Evolutionary conservation across 2,329 filamentous ascomycete species (phyloP).

Genomic region (Scopulariopsis brevicaulis): DNA sequence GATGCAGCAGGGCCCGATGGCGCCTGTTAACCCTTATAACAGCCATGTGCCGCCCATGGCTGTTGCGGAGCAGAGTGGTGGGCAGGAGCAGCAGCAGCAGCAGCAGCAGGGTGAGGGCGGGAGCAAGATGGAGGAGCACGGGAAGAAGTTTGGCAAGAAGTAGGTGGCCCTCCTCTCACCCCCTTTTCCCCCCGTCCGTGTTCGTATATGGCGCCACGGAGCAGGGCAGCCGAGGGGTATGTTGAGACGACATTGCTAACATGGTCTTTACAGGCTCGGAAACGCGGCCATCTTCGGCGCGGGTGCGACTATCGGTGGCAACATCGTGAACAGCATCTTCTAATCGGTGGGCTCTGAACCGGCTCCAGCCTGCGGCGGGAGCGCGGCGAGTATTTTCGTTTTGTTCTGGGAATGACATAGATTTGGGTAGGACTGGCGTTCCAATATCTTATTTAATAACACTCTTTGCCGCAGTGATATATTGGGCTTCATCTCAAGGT

Average conservation of each 20-base stretch:
- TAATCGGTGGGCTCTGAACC: slow-evolving; percentile 24
- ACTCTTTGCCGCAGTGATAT: background rate
- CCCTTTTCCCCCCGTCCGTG: background rate
- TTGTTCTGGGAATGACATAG: background rate
- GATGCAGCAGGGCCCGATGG: slow-evolving; percentile 24
- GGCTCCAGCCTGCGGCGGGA: background rate
- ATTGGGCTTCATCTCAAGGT: too few relatives aligned
- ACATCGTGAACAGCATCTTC: slow-evolving; percentile 86
- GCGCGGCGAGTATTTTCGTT: background rate
- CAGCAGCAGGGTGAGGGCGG: slow-evolving; percentile 29
- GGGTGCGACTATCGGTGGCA: slow-evolving; percentile 79
- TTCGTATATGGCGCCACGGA: background rate
- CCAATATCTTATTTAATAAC: background rate
- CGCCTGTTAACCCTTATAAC: slow-evolving; percentile 46
- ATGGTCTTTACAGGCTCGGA: slow-evolving; percentile 29
- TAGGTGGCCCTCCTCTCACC: slow-evolving; percentile 2
- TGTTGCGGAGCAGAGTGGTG: slow-evolving; percentile 44
- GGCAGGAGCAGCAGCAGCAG: background rate
- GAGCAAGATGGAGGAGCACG: slow-evolving; percentile 58
- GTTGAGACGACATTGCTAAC: slow-evolving; percentile 5
- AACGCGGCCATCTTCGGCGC: slow-evolving; percentile 81
- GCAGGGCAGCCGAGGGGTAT: background rate
- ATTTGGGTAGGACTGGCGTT: background rate
- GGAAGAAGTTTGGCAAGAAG: slow-evolving; percentile 97
- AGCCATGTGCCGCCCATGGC: slow-evolving; percentile 64